phyloP scores from a whole-genome alignment of 73 alveolate genomes.

The Uronychia setigera region DNA sequence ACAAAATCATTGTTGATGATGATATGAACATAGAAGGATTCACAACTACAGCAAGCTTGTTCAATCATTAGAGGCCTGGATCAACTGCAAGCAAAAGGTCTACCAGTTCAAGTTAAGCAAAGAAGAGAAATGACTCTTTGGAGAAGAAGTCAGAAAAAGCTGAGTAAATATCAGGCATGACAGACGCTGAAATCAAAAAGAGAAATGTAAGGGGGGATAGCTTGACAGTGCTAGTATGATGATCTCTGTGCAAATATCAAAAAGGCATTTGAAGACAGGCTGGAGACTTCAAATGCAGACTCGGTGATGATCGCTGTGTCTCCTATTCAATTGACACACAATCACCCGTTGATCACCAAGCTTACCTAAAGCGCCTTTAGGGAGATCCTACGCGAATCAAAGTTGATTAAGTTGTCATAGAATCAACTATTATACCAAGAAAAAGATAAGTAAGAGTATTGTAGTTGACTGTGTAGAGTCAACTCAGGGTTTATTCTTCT shows the following conservation, averaged over 20 bases:
- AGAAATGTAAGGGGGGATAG: neutral
- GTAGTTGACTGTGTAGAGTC: no score
- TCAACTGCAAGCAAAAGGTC: neutral
- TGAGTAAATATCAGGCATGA: neutral
- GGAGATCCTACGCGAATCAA: no score
- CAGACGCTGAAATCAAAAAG: neutral
- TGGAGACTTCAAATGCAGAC: neutral
- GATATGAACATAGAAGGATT: neutral
- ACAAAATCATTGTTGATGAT: neutral
- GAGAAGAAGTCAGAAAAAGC: neutral
- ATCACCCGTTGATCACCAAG: no score
- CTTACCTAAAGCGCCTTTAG: no score
- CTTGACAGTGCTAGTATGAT: neutral
- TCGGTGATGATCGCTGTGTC: neutral
- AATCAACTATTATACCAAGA: no score
- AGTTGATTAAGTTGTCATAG: no score
- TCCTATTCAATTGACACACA: neutral
- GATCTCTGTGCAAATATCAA: neutral
- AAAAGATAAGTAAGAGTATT: no score
- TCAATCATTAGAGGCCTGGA: neutral
- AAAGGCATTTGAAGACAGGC: neutral
- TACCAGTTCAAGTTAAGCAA: no score
- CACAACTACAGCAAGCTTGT: neutral
- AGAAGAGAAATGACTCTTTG: no score
- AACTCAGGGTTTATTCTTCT: conserved; percentile 34